Base-by-base conservation (phyloP, 2,329 filamentous ascomycete species). In the Parastagonospora avenae region DNA sequence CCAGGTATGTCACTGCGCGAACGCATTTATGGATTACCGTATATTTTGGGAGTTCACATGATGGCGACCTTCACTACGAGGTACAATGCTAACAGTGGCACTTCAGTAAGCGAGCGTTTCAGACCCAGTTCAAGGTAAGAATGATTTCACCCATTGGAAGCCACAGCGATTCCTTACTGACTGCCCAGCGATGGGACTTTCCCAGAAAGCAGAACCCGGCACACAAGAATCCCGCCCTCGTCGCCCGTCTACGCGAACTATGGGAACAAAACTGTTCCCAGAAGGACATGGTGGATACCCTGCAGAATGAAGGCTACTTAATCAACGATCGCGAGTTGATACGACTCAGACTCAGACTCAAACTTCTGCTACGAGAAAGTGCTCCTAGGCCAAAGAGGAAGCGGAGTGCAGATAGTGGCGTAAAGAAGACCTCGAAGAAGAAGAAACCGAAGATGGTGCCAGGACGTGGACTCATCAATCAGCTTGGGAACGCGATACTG, bases 191-290 rank as follows among this genome's bases (percentile, higher is more conserved):
- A 69, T 94, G 91, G 91, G 82, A 85, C 7, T 93, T 94, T 61
- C 89, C 90, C 11, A 84, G 82, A 50, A 91, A 91, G 70, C 85
- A 89, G 60, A 85, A 87, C 52, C 85, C 86, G 0, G 85, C 86
- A 1, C 84, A 91, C 67, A 89, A 88, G 65, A 88, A 91, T 67
- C 77, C 80, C 11, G 78, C 77, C 19, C 81, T 93, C 7, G 84
- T 90, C 35, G 82, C 81, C 14, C 84, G 90, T 28, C 82, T 93
- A 54, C 86, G 85, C 66, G 83, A 92, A 74, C 79, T 94, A 63
- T 94, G 90, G 90, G 86, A 90, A 69, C 79, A 78, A 61, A 94
- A 93, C 66, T 80, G 85, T 11, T 81, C 78, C 14, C 89, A 92
- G 71, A 82, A 82, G 52, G 87, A 92, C 59, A 94, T 94, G 84